A percentile compares a stretch with the other conserved stretches of the same genome.
These are phyloP conservation scores for Fusarium lateritium DNA, from an alignment of 2,329 filamentous ascomycete species.

Conservation along the genomic window DNA sequence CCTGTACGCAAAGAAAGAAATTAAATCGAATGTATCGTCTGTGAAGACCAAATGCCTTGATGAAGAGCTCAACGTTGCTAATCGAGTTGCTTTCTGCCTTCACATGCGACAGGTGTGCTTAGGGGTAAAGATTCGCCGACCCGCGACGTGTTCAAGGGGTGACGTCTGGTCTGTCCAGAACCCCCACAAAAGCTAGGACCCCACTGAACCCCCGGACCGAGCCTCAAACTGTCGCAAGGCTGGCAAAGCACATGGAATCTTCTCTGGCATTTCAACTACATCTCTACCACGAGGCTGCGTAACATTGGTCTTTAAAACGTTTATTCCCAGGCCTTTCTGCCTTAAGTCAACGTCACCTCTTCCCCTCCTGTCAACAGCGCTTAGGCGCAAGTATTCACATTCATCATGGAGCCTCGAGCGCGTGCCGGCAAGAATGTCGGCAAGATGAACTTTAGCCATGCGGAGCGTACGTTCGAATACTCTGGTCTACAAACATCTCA, in stretches of 20 bases:
- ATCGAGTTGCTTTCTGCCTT: slow-evolving; percentile 22
- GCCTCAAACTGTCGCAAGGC: slow-evolving; percentile 39
- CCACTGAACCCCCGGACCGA: slow-evolving; percentile 36
- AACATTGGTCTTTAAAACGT: neutral
- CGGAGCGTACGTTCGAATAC: slow-evolving; percentile 72
- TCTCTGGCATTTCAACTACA: slow-evolving; percentile 39
- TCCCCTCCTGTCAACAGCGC: slow-evolving; percentile 15
- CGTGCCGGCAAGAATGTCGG: slow-evolving; percentile 85
- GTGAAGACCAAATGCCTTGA: neutral
- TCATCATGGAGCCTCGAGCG: slow-evolving; percentile 81
- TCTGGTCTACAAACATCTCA: neutral
- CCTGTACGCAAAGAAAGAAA: neutral
- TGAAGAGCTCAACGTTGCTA: slow-evolving; percentile 18
- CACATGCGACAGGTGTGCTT: slow-evolving; percentile 50
- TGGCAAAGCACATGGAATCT: slow-evolving; percentile 27
- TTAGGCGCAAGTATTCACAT: slow-evolving; percentile 19
- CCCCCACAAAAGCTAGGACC: slow-evolving; percentile 42
- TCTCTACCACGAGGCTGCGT: slow-evolving; percentile 37
- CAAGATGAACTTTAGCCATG: slow-evolving; percentile 83
- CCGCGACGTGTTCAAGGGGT: slow-evolving; percentile 41
- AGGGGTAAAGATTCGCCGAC: slow-evolving; percentile 59
- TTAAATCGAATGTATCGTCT: neutral
- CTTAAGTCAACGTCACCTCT: neutral
- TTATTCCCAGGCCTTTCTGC: neutral
- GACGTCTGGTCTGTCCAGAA: slow-evolving; percentile 40